Conservation (phyloP, 108 stramenopile species). For the Conticribra weissflogii region DNA sequence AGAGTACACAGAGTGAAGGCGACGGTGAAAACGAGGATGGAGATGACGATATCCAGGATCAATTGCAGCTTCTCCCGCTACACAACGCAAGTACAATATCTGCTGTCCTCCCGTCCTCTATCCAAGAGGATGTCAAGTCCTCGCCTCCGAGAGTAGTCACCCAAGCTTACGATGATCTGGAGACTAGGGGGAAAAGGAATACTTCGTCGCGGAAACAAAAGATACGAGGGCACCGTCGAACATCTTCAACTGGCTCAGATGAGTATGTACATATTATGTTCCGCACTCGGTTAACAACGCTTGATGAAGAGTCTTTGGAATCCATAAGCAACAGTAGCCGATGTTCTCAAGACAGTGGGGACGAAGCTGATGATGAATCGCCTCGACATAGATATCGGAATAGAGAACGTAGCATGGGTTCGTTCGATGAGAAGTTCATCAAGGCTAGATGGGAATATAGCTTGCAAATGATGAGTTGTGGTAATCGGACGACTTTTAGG, state of each 20-base stretch:
- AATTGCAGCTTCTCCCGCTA: background rate
- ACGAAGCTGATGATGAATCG: slow-evolving; percentile 20
- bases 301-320: slow-evolving; percentile 22
- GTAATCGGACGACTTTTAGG: background rate
- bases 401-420: slow-evolving; percentile 9
- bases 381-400: background rate
- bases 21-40: slow-evolving; percentile 6
- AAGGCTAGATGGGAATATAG: slow-evolving; percentile 31
- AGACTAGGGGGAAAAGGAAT: slow-evolving; percentile 8
- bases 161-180: slow-evolving; percentile 3
- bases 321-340: background rate
- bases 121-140: background rate
- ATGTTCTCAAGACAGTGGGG: slow-evolving; percentile 16
- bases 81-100: background rate
- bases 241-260: background rate
- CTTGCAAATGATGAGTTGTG: slow-evolving; percentile 28
- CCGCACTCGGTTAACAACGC: slow-evolving; percentile 21
- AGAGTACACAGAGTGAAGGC: slow-evolving; percentile 21
- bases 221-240: slow-evolving; percentile 6
- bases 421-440: slow-evolving; percentile 32
- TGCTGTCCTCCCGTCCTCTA: too few species aligned
- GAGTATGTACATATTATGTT: slow-evolving; percentile 31
- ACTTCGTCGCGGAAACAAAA: slow-evolving; percentile 8
- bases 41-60: too few species aligned
- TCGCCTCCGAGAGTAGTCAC: background rate